phyloP scores from a whole-genome alignment of 768 basidiomycete genomes.

The Trametes sanguinea region DNA sequence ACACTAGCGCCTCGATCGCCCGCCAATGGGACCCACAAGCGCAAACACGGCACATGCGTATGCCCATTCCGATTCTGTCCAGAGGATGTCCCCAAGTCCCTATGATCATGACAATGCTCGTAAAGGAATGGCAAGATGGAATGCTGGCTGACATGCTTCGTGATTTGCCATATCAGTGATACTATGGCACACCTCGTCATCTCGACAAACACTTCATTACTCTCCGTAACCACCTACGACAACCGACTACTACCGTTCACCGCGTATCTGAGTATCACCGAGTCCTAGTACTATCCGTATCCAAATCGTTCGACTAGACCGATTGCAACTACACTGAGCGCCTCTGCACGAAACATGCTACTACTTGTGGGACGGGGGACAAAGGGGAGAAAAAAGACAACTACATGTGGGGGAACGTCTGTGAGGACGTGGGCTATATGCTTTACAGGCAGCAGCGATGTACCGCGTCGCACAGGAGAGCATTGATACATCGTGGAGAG shows the following conservation, averaged over 20 bases:
- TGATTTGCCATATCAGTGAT: too few species aligned
- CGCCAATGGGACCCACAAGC: conserved; percentile 7
- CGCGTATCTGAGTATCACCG: not conserved
- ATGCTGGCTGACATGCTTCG: too few species aligned
- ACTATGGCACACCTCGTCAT: not conserved
- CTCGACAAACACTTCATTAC: not conserved
- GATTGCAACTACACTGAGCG: not conserved
- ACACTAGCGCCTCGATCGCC: not conserved
- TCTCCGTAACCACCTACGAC: not conserved
- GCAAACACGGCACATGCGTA: not conserved
- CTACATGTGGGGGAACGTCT: not conserved
- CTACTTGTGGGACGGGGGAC: not conserved
- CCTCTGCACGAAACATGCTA: not conserved
- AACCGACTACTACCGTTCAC: not conserved
- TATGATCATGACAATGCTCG: too few species aligned
- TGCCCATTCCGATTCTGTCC: too few species aligned
- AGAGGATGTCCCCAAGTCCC: too few species aligned
- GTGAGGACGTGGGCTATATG: not conserved
- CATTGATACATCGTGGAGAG: conserved; percentile 15
- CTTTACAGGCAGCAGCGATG: conserved; percentile 6
- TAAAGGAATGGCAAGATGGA: too few species aligned
- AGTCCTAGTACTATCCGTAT: conserved; percentile 11
- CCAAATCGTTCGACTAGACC: not conserved
- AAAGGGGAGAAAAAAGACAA: not conserved
- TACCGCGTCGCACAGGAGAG: conserved; percentile 1